Evolutionary conservation across 2,329 filamentous ascomycete genomes (phyloP).

Genomic region (Xylaria arbuscula): DNA sequence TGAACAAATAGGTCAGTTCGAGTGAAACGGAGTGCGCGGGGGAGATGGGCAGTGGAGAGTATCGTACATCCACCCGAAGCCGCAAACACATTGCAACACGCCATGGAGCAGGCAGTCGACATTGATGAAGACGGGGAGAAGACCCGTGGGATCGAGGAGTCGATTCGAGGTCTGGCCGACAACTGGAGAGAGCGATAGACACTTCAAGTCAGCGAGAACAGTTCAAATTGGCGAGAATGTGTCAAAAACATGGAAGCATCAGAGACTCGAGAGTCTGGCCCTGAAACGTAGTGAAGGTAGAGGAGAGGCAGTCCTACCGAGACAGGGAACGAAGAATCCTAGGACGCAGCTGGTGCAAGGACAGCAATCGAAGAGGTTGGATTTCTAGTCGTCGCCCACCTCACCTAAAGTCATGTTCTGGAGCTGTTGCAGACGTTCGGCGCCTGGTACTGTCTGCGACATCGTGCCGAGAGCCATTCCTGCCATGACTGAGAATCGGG

Average conservation of each 20-base stretch:
- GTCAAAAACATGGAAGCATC: background rate
- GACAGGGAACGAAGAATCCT: conserved; percentile 56
- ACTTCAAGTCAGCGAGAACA: conserved; percentile 1
- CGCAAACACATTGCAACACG: conserved; percentile 53
- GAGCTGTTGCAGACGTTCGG: conserved; percentile 21
- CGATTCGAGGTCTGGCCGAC: conserved; percentile 58
- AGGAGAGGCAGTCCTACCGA: conserved; percentile 50
- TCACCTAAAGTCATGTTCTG: conserved; percentile 29
- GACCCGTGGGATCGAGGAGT: conserved; percentile 57
- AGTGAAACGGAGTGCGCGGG: background rate
- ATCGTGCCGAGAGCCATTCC: conserved; percentile 10
- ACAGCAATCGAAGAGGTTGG: conserved; percentile 55
- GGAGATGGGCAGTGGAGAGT: conserved; percentile 2
- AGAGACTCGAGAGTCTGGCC: background rate
- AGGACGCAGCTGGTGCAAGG: conserved; percentile 55
- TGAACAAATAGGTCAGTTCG: conserved; percentile 35
- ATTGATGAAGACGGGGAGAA: conserved; percentile 55
- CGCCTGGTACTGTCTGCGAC: conserved; percentile 10
- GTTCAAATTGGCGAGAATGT: background rate
- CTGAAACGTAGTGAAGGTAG: no score
- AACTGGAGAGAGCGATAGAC: conserved; percentile 47
- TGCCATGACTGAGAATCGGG: conserved; percentile 7
- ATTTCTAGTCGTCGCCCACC: conserved; percentile 41
- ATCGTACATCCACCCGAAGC: conserved; percentile 59
- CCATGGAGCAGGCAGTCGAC: conserved; percentile 57